These are phyloP conservation scores for Metschnikowia orientalis DNA, from an alignment of 805 yeast species.

Conservation along the genomic window DNA sequence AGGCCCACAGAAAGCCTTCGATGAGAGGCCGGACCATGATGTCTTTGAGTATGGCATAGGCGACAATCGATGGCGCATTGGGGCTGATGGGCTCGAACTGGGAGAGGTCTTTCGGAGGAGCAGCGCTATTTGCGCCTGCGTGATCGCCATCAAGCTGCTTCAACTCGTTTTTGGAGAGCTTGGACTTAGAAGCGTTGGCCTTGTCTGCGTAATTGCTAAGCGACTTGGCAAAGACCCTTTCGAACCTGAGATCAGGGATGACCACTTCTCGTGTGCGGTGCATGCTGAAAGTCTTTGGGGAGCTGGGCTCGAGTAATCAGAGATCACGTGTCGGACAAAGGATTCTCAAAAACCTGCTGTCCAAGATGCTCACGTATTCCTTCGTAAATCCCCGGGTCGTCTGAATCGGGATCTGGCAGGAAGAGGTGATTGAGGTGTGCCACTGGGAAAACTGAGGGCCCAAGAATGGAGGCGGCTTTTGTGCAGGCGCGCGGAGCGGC, in stretches of 20 bases:
- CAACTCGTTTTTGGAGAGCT: constrained; percentile 20
- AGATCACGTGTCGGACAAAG: too few relatives aligned
- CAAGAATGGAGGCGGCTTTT: too few relatives aligned
- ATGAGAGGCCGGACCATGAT: constrained; percentile 50
- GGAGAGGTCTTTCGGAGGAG: constrained; percentile 9
- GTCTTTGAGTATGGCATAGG: constrained; percentile 48
- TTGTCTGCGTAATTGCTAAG: constrained; percentile 29
- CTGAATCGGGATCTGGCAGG: too few relatives aligned
- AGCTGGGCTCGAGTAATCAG: too few relatives aligned
- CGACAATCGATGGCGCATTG: constrained; percentile 42
- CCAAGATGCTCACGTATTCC: too few relatives aligned
- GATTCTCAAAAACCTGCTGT: too few relatives aligned
- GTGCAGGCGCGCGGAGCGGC: too few relatives aligned
- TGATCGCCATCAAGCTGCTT: constrained; percentile 12
- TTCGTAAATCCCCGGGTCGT: too few relatives aligned
- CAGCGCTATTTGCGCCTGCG: constrained; percentile 1
- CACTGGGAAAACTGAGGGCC: too few relatives aligned
- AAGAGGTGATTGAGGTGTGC: too few relatives aligned
- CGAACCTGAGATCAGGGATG: constrained; percentile 65
- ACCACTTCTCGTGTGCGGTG: constrained; percentile 15
- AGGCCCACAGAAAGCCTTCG: constrained; percentile 45
- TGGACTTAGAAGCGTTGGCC: constrained; percentile 6
- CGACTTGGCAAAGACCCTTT: constrained; percentile 48
- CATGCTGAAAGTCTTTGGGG: too few relatives aligned
- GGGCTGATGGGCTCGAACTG: constrained; percentile 28